Evolutionary conservation across 1,284 basidiomycete species (phyloP).

Genomic region (Phaffia rhodozyma): DNA sequence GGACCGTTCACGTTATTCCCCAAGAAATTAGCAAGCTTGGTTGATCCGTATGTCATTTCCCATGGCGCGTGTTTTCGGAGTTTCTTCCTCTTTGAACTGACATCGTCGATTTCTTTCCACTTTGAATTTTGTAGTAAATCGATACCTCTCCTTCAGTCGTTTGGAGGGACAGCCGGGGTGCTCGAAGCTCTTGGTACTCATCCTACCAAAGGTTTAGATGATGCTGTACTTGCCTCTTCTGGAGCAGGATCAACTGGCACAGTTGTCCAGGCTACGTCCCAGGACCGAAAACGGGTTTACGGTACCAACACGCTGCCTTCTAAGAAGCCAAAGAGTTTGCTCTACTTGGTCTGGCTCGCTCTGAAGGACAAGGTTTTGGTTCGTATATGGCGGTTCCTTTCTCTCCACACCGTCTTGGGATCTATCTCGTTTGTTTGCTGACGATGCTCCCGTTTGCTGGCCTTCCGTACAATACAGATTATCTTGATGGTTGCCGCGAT

Average conservation of each 20-base stretch:
- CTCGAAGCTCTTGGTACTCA: constrained; percentile 64
- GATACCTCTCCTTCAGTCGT: constrained; percentile 49
- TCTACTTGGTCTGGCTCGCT: constrained; percentile 84
- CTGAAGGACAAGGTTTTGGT: constrained; percentile 87
- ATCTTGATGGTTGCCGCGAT: constrained; percentile 82
- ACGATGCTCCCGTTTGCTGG: background rate
- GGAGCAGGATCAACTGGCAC: constrained; percentile 31
- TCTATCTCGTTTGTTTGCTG: background rate
- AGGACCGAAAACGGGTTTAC: constrained; percentile 60
- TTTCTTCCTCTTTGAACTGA: background rate
- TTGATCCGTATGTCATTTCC: constrained; percentile 64
- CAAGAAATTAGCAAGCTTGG: constrained; percentile 63
- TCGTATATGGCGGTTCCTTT: constrained; percentile 34
- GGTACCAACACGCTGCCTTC: constrained; percentile 72
- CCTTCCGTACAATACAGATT: constrained; percentile 42
- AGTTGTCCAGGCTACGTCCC: constrained; percentile 46
- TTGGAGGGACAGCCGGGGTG: constrained; percentile 64
- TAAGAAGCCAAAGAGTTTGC: constrained; percentile 63
- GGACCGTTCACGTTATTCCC: constrained; percentile 62
- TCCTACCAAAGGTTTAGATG: constrained; percentile 42
- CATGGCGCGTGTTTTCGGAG: too few species aligned
- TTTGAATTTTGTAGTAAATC: constrained; percentile 25
- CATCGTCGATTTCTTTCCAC: background rate
- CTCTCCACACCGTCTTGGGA: constrained; percentile 3
- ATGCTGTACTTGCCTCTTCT: constrained; percentile 19